Base-by-base conservation (phyloP, 352 stramenopile species). In the Phytophthora chlamydospora region DNA sequence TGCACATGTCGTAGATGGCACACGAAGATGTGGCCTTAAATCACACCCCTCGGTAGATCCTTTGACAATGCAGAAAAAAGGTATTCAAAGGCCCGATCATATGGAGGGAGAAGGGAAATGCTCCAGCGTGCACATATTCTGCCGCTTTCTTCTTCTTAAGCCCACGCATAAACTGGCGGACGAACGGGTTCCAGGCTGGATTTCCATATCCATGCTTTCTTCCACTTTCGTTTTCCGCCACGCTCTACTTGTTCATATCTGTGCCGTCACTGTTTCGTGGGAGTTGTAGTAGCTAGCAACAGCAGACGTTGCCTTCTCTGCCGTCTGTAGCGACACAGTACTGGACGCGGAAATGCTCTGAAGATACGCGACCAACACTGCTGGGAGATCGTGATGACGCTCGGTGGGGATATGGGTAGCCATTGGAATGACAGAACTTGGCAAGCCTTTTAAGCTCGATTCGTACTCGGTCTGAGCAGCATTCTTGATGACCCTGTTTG, bases 1-100 rank as follows among this genome's bases (percentile, higher is more conserved):
- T 60, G 27, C 58, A 56, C 48, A 66, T 61, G 11, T 34, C 42
- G 14, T 66, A 59, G 21, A 54, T 54, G 2, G 32, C 47, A 34
- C 54, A 58, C 8, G 47, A 45, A 0, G 40, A 65, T 7, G 58
- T 40, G 13, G 46, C 41, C 27, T 59, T 48, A 13, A 59, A 47
- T 33, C 43, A 55, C 8, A 43, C 1, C 8, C 27, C 5, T 56
- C 17, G 4, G 1, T 56, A 7, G 41, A 43, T 4, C 39, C 31
- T 41, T 49, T 11, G 9, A 44, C 35, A 27, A 1, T 29, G 10
- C 2, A 1, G 1, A 50, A 39, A 29, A 27, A 39, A 27, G 0
- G 12, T 7, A 39, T 50, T 24, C 19, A 50, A n/a, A 9, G 39
- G 27, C 7, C 29, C 14, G 1, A 50, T 16, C 29, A 50, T 50